Base-by-base conservation (phyloP, 2,329 filamentous ascomycete species). In the Fusarium devonianum region DNA sequence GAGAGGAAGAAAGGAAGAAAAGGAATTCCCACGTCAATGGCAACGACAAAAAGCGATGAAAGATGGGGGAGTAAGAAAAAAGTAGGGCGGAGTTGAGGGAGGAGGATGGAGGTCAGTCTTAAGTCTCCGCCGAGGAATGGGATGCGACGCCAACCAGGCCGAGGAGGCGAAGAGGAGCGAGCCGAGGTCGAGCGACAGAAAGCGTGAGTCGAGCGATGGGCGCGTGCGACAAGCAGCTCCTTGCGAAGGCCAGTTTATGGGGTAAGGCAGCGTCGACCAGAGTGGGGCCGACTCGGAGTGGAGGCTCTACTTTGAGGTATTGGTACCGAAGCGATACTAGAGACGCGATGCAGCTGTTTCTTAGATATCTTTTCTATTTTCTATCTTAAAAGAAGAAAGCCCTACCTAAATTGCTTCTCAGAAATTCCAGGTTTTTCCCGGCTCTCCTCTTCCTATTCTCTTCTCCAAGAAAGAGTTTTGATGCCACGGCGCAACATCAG, bases 131-230 rank as follows among this genome's bases (percentile, higher is more conserved):
- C 14, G 43, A 49, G 45, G 54, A 50, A 58, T 54, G 56, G 34
- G 51, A 54, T 50, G 54, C 44, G 49, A 62, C 62, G 57, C 60
- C 61, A 52, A 64, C 57, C 63, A 65, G 55, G 56, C 62, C 62
- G 62, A 65, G 62, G 49, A 53, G 57, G 18, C 35, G 40, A 49
- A 30, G 36, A 42, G 46, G 41, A 46, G 30, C 41, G 45, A 60
- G 62, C 62, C 62, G 62, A 64, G 62, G 62, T 64, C 55, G 44
- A 60, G 38, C 17, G 30, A 32, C 16, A 19, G 29, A 41, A 34
- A 3, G 40, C 17, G 17, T 19, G 16, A 28, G 38, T 28, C 51
- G 54, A 56, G 25, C 39, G n/a, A 45, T 44, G 53, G 40, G 55
- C 55, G 50, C 54, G 49, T 52, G 45, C 49, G 22, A 17, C 21